Conservation (phyloP, 352 stramenopile species). For the Phytophthora pini region DNA sequence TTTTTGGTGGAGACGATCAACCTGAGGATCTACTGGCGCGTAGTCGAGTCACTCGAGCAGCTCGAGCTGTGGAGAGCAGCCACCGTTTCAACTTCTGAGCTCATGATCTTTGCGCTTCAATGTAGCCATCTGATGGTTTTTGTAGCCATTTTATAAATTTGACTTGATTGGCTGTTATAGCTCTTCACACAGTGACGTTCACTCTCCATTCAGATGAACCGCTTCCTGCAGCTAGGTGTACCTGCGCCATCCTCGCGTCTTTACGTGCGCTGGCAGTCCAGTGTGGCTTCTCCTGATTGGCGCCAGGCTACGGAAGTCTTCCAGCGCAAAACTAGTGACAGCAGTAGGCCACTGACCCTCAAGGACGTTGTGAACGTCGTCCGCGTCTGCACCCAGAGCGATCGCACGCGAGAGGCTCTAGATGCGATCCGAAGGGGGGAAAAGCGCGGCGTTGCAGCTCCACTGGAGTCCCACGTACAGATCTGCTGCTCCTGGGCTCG, state of each 20-base stretch:
- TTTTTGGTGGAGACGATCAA: constrained; percentile 7
- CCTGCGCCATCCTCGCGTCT: too few species aligned
- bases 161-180: too few species aligned
- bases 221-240: too few species aligned
- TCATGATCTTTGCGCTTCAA: too few species aligned
- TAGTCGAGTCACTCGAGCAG: too few species aligned
- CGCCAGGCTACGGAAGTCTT: constrained; percentile 53
- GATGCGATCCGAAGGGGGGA: constrained; percentile 48
- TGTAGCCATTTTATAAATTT: too few species aligned
- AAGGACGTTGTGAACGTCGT: constrained; percentile 45
- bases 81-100: not conserved
- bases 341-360: constrained; percentile 10
- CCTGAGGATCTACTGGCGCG: not conserved
- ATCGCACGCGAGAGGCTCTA: constrained; percentile 61
- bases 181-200: too few species aligned
- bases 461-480: constrained; percentile 47
- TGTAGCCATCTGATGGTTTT: too few species aligned
- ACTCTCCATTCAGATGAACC: too few species aligned
- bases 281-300: constrained; percentile 40
- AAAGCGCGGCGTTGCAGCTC: constrained; percentile 42
- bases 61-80: too few species aligned
- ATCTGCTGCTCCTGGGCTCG: constrained; percentile 55
- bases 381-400: constrained; percentile 46
- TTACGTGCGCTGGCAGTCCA: constrained; percentile 10
- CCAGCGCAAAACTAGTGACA: constrained; percentile 41